phyloP scores from a whole-genome alignment of 176 grass and related monocot species.

The Avena sativa region DNA sequence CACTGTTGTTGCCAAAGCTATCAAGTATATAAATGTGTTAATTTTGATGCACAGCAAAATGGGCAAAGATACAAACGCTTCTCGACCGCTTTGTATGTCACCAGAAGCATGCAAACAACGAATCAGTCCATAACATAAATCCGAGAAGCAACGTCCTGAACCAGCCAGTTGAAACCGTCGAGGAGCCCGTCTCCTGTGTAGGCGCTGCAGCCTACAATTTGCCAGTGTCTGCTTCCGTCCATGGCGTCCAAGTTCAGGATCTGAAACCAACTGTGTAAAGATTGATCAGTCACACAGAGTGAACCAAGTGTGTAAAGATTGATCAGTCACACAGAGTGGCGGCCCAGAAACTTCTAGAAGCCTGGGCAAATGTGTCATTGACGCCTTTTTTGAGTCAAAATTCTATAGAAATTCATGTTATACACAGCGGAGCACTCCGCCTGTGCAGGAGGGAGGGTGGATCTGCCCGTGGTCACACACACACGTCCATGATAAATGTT shows the following conservation, averaged over 20 bases:
- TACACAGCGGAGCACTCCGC: too few relatives aligned
- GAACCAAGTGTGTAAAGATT: not conserved
- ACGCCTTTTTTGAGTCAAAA: too few relatives aligned
- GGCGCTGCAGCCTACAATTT: conserved; percentile 82
- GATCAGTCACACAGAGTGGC: not conserved
- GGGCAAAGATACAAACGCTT: not conserved
- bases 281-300: not conserved
- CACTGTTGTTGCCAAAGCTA: not conserved
- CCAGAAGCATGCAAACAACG: not conserved
- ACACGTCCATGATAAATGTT: too few relatives aligned
- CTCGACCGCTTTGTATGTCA: not conserved
- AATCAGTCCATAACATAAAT: conserved; percentile 68
- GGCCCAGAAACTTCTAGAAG: too few relatives aligned
- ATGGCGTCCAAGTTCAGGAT: conserved; percentile 79
- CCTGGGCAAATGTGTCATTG: too few relatives aligned
- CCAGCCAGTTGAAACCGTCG: conserved; percentile 80
- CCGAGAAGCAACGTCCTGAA: conserved; percentile 81
- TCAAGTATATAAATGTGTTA: too few relatives aligned
- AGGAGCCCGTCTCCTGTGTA: conserved; percentile 77
- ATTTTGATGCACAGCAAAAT: not conserved
- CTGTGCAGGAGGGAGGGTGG: too few relatives aligned
- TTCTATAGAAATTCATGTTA: too few relatives aligned
- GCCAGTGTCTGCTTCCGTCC: conserved; percentile 77
- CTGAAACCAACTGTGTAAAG: conserved; percentile 37
- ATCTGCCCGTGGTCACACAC: too few relatives aligned